A percentile compares a stretch with the other conserved stretches of the same genome.
Evolutionary conservation across 768 basidiomycete genomes (phyloP).

Genomic region (Austroboletus eburneus): DNA sequence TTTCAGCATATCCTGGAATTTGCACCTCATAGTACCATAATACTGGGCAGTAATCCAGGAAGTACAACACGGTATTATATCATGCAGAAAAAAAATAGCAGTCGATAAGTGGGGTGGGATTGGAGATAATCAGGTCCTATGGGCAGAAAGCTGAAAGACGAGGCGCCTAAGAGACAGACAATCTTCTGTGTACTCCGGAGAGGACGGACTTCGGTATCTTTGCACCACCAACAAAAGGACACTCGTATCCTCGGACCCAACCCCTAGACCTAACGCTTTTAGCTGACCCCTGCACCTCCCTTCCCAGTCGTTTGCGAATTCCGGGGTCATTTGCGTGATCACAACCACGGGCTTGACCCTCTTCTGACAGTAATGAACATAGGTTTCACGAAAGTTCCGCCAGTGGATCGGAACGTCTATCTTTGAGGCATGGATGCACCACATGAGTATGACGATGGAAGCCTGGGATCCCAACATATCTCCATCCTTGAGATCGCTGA

Average conservation of each 20-base stretch:
- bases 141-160: constrained; percentile 15
- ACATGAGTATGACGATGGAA: constrained; percentile 19
- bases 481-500: constrained; percentile 9
- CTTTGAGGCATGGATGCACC: constrained; percentile 30
- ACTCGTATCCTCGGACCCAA: not conserved
- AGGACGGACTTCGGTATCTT: constrained; percentile 9
- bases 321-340: constrained; percentile 22
- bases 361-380: constrained; percentile 22
- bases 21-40: too few relatives aligned
- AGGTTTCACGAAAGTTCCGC: constrained; percentile 25
- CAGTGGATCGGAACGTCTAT: constrained; percentile 25
- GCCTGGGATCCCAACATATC: constrained; percentile 4
- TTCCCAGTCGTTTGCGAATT: constrained; percentile 13
- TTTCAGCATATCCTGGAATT: too few relatives aligned
- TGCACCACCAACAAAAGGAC: constrained; percentile 15
- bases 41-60: too few relatives aligned
- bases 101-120: too few relatives aligned
- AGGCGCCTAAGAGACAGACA: constrained; percentile 15
- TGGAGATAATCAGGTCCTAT: constrained; percentile 2
- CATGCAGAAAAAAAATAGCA: too few relatives aligned
- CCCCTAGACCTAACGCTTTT: constrained; percentile 1
- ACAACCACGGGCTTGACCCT: constrained; percentile 24
- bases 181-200: constrained; percentile 19
- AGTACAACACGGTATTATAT: too few relatives aligned
- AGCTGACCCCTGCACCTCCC: constrained; percentile 19